These are phyloP conservation scores for Verticillium nonalfalfae DNA, from an alignment of 2,329 filamentous ascomycete species.

Conservation along the genomic window DNA sequence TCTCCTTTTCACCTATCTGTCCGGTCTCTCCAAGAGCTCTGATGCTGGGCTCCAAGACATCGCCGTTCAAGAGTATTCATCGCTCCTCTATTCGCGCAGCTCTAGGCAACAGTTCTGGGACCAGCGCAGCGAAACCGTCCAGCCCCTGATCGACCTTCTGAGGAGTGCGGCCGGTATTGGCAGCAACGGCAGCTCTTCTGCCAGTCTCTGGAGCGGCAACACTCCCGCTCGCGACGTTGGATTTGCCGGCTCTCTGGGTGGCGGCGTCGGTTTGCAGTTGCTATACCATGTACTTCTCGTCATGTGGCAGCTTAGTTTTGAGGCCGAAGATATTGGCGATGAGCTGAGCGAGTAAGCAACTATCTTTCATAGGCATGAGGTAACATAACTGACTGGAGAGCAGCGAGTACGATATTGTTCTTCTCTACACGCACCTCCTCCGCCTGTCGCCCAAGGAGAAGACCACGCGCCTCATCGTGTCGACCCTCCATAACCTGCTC, in stretches of 20 bases:
- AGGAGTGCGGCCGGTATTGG: conserved; percentile 67
- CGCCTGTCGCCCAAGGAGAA: conserved; percentile 96
- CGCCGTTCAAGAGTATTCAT: conserved; percentile 85
- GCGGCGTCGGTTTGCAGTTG: conserved; percentile 84
- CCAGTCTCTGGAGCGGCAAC: conserved; percentile 55
- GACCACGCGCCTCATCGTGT: conserved; percentile 85
- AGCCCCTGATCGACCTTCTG: conserved; percentile 76
- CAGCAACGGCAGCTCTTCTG: conserved; percentile 57
- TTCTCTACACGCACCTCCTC: conserved; percentile 87
- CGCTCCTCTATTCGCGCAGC: conserved; percentile 68
- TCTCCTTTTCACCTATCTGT: conserved; percentile 79
- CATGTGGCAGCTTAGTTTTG: conserved; percentile 95
- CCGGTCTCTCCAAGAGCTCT: conserved; percentile 72
- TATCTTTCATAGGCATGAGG: background rate
- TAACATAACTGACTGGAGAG: background rate
- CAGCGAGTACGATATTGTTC: conserved; percentile 87
- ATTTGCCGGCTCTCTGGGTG: conserved; percentile 59
- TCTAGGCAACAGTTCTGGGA: conserved; percentile 85
- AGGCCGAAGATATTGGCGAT: conserved; percentile 64
- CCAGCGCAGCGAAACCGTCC: conserved; percentile 77
- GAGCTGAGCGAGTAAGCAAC: conserved; percentile 77
- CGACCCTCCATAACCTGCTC: conserved; percentile 84
- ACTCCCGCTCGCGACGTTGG: conserved; percentile 50
- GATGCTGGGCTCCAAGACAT: conserved; percentile 94
- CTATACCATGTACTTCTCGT: conserved; percentile 92